Conservation (phyloP, 257 asterid genomes). For the Solanum chiquidenum region DNA sequence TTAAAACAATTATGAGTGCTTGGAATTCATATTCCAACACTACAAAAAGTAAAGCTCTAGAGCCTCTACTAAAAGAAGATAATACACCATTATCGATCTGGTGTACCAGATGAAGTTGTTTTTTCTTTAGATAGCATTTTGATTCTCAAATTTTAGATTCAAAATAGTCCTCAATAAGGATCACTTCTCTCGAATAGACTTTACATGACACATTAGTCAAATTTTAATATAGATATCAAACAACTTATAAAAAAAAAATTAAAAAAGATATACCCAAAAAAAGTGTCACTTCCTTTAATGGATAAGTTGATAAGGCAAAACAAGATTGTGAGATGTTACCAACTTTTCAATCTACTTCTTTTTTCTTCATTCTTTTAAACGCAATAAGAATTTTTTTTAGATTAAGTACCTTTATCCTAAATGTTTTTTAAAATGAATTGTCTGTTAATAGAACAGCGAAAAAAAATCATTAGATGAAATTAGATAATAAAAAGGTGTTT, state of each 20-base stretch:
- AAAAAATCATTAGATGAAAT: neutral
- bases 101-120: accelerated
- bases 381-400: neutral
- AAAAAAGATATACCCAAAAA: neutral
- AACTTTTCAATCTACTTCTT: neutral
- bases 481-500: neutral
- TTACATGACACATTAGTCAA: too few relatives aligned
- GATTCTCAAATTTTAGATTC: too few relatives aligned
- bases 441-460: neutral
- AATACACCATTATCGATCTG: too few relatives aligned
- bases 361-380: neutral
- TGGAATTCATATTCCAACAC: neutral
- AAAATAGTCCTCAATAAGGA: too few relatives aligned
- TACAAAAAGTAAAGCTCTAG: neutral
- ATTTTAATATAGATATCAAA: too few relatives aligned
- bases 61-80: neutral
- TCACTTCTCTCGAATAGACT: neutral
- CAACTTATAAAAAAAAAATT: too few relatives aligned
- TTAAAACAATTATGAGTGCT: neutral
- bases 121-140: too few relatives aligned
- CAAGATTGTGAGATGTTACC: neutral
- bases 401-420: neutral
- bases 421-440: neutral
- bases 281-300: neutral
- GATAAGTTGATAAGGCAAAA: neutral